Evolutionary conservation across 2,329 filamentous ascomycete genomes (phyloP).

Genomic region (Ceratocystis cubensis): DNA sequence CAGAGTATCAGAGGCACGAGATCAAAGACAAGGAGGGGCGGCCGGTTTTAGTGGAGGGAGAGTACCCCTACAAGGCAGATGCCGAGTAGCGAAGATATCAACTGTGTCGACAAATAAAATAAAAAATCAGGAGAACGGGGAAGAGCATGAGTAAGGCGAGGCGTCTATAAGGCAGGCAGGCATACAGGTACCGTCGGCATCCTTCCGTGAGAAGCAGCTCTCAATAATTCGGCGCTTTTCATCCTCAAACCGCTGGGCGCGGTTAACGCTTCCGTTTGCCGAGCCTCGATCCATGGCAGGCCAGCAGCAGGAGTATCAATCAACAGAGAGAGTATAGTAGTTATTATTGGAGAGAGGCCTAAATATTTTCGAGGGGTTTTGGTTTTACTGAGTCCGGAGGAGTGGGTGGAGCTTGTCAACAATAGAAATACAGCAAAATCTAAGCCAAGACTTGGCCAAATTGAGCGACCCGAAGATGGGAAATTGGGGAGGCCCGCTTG

Average conservation of each 20-base stretch:
- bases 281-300: conserved; percentile 4
- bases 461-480: not conserved
- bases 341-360: not conserved
- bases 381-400: not conserved
- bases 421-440: not conserved
- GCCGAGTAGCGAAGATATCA: not conserved
- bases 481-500: not conserved
- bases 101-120: not conserved
- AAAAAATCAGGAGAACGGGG: not conserved
- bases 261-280: conserved; percentile 14
- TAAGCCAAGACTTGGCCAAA: not conserved
- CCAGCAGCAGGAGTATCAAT: not conserved
- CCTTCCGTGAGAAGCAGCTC: conserved; percentile 85
- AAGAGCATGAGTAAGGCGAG: not conserved
- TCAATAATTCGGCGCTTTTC: conserved; percentile 91
- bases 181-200: conserved; percentile 74
- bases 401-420: not conserved
- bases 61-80: not conserved
- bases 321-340: not conserved
- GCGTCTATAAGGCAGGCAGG: not conserved
- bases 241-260: conserved; percentile 84
- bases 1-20: conserved; percentile 16
- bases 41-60: not conserved
- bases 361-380: not conserved
- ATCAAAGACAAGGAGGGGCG: conserved; percentile 17